Percentiles rank a stretch among this genome's conserved stretches.
Evolutionary conservation across 768 basidiomycete genomes (phyloP).

Genomic region (Strobilomyces dryophilus): DNA sequence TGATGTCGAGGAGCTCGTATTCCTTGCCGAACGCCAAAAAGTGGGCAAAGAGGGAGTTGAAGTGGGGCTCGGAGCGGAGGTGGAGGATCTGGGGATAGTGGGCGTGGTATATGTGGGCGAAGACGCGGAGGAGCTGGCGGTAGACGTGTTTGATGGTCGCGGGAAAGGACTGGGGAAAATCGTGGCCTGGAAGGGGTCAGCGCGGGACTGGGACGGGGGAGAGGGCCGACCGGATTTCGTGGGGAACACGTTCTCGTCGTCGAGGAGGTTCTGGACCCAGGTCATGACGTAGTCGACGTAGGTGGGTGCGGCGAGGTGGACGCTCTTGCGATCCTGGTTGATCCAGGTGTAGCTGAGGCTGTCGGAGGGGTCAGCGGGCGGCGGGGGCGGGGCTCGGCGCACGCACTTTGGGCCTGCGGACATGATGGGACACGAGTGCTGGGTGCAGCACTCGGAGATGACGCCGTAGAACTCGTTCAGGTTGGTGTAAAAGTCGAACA

Average conservation of each 20-base stretch:
- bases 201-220: neutral
- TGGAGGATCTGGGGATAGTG: slow-evolving; percentile 91
- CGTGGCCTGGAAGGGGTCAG: slow-evolving; percentile 55
- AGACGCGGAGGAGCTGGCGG: slow-evolving; percentile 93
- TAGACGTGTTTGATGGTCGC: slow-evolving; percentile 91
- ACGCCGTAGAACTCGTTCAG: slow-evolving; percentile 96
- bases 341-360: slow-evolving; percentile 96
- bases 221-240: slow-evolving; percentile 78
- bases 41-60: slow-evolving; percentile 97
- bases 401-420: slow-evolving; percentile 80
- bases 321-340: slow-evolving; percentile 84
- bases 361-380: neutral
- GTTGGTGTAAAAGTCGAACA: slow-evolving; percentile 97
- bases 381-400: neutral
- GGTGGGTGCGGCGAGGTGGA: slow-evolving; percentile 86
- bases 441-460: slow-evolving; percentile 89
- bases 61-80: slow-evolving; percentile 89
- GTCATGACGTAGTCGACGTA: slow-evolving; percentile 99
- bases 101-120: slow-evolving; percentile 95
- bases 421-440: slow-evolving; percentile 89
- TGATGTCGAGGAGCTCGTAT: slow-evolving; percentile 86
- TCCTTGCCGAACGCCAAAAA: slow-evolving; percentile 94
- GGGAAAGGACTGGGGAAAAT: slow-evolving; percentile 86
- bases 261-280: slow-evolving; percentile 89
- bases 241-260: slow-evolving; percentile 93